A percentile compares a stretch with the other conserved stretches of the same genome.
phyloP scores from a whole-genome alignment of 805 yeast species.

The Nakazawaea molendinolei region DNA sequence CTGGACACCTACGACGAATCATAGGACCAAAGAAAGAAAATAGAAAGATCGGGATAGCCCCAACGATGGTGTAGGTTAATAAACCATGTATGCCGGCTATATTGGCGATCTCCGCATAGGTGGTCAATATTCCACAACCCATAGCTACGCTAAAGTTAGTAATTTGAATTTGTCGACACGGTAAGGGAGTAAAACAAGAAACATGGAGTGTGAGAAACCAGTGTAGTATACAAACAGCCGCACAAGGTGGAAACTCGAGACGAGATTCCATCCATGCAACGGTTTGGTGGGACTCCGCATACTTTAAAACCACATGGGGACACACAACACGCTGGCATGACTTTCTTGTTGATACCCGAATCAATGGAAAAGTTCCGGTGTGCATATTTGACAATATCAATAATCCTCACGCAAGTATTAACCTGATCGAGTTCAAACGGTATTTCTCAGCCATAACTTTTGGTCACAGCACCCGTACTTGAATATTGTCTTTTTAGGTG shows the following conservation, averaged over 20 bases:
- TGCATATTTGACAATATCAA: constrained; percentile 28
- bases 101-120: constrained; percentile 84
- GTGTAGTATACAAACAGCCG: constrained; percentile 7
- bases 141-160: constrained; percentile 40
- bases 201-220: background rate
- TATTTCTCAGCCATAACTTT: constrained; percentile 61
- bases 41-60: constrained; percentile 79
- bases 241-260: background rate
- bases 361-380: background rate
- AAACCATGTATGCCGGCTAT: constrained; percentile 83
- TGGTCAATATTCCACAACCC: constrained; percentile 85
- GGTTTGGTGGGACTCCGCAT: constrained; percentile 7
- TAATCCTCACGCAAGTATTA: constrained; percentile 77
- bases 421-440: constrained; percentile 80
- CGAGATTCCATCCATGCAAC: constrained; percentile 1
- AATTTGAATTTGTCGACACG: background rate
- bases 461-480: constrained; percentile 47
- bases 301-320: background rate
- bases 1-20: constrained; percentile 72
- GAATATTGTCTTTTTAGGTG: constrained; percentile 6
- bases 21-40: constrained; percentile 81
- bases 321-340: background rate
- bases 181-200: background rate
- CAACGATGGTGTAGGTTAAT: constrained; percentile 69
- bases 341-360: background rate